Conservation (phyloP, 1,284 basidiomycete genomes). For the Malassezia equina region DNA sequence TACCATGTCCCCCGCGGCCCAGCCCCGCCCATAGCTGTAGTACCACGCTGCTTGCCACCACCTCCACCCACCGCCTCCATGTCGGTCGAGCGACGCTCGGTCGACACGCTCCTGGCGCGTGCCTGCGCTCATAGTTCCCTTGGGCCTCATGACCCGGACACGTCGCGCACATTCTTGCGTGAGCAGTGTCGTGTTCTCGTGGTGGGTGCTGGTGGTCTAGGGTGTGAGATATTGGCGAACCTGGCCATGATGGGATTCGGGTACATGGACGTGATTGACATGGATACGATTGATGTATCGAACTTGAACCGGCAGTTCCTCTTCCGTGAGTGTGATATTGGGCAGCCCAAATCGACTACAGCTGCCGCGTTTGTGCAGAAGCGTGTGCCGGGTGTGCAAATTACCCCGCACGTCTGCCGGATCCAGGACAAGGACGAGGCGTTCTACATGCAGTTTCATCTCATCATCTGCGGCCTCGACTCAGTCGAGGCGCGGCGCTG, state of each 20-base stretch:
- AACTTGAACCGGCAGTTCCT: slow-evolving; percentile 97
- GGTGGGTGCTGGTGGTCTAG: slow-evolving; percentile 56
- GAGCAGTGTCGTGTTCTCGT: slow-evolving; percentile 82
- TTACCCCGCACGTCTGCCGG: slow-evolving; percentile 86
- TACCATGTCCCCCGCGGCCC: background rate
- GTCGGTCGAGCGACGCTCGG: background rate
- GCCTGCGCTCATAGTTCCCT: background rate
- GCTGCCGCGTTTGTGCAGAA: slow-evolving; percentile 79
- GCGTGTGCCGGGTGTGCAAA: slow-evolving; percentile 80
- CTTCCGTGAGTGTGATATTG: slow-evolving; percentile 85
- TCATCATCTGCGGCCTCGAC: slow-evolving; percentile 95
- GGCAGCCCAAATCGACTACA: slow-evolving; percentile 80
- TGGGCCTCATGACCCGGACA: background rate
- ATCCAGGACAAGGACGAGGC: slow-evolving; percentile 94
- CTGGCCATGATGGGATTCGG: slow-evolving; percentile 66
- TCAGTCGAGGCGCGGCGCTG: slow-evolving; percentile 74
- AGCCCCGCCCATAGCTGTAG: background rate
- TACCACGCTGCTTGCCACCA: background rate
- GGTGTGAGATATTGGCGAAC: slow-evolving; percentile 47
- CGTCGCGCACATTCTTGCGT: slow-evolving; percentile 69
- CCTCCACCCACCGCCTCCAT: slow-evolving; percentile 1
- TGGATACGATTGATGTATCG: slow-evolving; percentile 99
- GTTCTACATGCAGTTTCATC: slow-evolving; percentile 95
- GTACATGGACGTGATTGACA: slow-evolving; percentile 98
- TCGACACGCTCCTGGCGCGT: background rate